Conservation (phyloP, 805 yeast species). For the Candida awuae region DNA sequence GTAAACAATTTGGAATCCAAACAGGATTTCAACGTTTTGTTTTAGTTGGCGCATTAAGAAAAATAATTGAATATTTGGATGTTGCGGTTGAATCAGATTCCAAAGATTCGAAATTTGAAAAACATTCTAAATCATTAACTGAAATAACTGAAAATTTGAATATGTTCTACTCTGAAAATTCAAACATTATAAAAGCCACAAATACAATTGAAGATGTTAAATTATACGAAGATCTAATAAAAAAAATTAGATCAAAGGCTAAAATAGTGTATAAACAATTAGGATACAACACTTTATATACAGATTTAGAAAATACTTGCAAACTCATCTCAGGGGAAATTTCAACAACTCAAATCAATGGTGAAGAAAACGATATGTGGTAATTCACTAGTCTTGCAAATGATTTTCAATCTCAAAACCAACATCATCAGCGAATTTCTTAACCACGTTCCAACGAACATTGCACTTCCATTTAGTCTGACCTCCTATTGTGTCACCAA, state of each 20-base stretch:
- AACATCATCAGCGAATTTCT: conserved; percentile 53
- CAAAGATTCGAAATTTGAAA: conserved; percentile 7
- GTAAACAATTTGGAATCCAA: conserved; percentile 77
- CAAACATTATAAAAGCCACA: conserved; percentile 14
- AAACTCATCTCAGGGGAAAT: conserved; percentile 20
- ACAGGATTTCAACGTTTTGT: conserved; percentile 67
- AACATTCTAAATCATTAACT: conserved; percentile 3
- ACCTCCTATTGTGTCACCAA: conserved; percentile 45
- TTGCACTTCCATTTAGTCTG: conserved; percentile 74
- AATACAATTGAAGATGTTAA: conserved; percentile 25
- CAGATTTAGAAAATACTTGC: conserved; percentile 18
- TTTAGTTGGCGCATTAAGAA: conserved; percentile 62
- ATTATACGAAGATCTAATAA: conserved; percentile 22
- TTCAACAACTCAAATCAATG: conserved; percentile 18
- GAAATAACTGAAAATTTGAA: conserved; percentile 16
- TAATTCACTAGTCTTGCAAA: conserved; percentile 25
- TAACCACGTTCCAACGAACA: conserved; percentile 57
- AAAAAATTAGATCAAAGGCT: conserved; percentile 22
- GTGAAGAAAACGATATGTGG: conserved; percentile 26
- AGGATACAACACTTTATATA: conserved; percentile 19
- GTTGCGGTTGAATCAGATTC: not conserved
- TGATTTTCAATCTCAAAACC: conserved; percentile 60
- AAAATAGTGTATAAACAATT: conserved; percentile 22
- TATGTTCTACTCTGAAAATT: conserved; percentile 16
- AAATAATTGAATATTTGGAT: conserved; percentile 28